phyloP scores from a whole-genome alignment of 73 alveolate species.

The Symbiodinium natans region DNA sequence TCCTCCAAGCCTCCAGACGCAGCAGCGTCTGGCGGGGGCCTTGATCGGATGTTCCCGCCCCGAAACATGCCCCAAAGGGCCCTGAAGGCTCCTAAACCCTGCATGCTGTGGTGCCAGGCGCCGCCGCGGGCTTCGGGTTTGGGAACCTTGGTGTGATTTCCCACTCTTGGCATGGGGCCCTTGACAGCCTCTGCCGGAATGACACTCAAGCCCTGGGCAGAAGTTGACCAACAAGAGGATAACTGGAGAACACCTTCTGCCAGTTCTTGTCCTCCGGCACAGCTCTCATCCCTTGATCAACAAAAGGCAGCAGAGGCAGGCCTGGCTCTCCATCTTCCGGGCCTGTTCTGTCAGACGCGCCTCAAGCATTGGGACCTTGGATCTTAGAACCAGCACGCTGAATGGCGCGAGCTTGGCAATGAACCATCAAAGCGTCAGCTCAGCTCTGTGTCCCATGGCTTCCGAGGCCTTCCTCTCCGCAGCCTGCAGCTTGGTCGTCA shows the following conservation, averaged over 20 bases:
- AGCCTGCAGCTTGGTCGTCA: not conserved
- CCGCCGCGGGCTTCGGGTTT: not conserved
- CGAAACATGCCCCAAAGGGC: no score
- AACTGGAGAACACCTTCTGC: slow-evolving; percentile 32
- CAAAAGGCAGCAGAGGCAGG: no score
- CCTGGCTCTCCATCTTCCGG: slow-evolving; percentile 64
- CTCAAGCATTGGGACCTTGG: slow-evolving; percentile 37
- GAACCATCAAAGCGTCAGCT: not conserved
- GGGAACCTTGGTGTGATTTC: not conserved
- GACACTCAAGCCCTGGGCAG: not conserved
- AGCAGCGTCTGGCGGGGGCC: no score
- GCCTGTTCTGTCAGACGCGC: slow-evolving; percentile 12
- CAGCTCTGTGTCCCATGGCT: not conserved
- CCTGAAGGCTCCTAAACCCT: no score
- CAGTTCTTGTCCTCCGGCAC: slow-evolving; percentile 70
- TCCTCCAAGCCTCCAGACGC: no score
- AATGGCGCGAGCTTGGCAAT: no score
- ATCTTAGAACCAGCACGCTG: no score
- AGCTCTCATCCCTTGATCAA: no score
- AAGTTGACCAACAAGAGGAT: slow-evolving; percentile 51
- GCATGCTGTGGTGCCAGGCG: not conserved
- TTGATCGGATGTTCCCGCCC: no score
- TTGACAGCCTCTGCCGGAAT: no score
- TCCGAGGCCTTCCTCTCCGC: slow-evolving; percentile 52
- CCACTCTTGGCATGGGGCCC: no score